Conservation (phyloP, 805 yeast genomes). For the Saccharomyces eubayanus region DNA sequence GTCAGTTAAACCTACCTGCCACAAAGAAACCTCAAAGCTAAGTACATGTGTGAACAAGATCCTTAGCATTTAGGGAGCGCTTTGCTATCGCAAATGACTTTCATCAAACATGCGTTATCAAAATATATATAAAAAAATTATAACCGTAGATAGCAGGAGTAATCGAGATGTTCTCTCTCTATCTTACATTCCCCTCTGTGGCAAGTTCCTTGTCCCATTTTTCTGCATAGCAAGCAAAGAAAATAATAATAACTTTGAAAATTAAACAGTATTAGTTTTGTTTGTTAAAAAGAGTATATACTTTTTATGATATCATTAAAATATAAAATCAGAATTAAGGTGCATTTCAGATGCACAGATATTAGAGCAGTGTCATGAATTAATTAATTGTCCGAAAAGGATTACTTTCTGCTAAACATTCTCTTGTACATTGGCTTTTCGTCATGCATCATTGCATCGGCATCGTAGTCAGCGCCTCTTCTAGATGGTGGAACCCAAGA, state of each 20-base stretch:
- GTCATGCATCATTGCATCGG: constrained; percentile 9
- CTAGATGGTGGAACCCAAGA: constrained; percentile 40
- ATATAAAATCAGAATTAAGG: background rate
- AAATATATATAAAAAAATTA: background rate
- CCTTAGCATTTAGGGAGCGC: background rate
- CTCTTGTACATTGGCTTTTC: constrained; percentile 13
- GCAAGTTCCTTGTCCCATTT: background rate
- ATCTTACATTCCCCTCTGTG: background rate
- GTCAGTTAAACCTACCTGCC: background rate
- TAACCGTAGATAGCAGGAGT: background rate
- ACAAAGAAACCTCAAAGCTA: background rate
- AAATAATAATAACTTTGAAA: background rate
- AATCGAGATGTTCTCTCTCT: background rate
- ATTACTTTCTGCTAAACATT: constrained; percentile 3
- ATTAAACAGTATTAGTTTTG: background rate
- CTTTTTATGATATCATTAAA: background rate
- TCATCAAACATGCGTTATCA: background rate
- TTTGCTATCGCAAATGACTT: background rate
- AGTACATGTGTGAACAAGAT: background rate
- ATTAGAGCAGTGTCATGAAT: background rate
- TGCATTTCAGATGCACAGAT: background rate
- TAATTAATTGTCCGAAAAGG: background rate
- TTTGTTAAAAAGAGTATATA: background rate
- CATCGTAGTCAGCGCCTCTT: constrained; percentile 13
- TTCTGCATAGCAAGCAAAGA: background rate